Evolutionary conservation across 2,329 filamentous ascomycete species (phyloP).

Genomic region (Diaporthe humulicola): DNA sequence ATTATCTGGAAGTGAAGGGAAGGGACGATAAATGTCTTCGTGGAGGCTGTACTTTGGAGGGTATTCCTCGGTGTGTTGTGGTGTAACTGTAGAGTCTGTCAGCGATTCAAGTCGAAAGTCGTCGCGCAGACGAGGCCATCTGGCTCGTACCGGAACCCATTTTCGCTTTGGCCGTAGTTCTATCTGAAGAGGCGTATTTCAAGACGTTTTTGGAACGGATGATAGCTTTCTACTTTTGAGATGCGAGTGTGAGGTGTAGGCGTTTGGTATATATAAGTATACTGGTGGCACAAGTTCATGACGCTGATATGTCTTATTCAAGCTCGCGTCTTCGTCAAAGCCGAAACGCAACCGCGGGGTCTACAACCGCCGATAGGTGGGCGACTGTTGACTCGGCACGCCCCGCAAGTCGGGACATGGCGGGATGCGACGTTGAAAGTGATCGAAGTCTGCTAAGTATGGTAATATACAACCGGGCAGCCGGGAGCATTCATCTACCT

Average conservation of each 20-base stretch:
- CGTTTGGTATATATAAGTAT: too few relatives aligned
- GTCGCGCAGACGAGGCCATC: not conserved
- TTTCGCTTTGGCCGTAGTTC: not conserved
- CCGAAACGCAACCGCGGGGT: not conserved
- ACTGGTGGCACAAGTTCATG: not conserved
- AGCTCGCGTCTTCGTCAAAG: not conserved
- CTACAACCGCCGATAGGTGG: not conserved
- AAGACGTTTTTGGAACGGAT: not conserved
- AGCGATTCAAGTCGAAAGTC: not conserved
- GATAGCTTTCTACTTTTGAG: not conserved
- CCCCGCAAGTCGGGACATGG: constrained; percentile 5
- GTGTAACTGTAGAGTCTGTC: constrained; percentile 13
- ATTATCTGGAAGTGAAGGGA: constrained; percentile 35
- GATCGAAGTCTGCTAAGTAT: not conserved
- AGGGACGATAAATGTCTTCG: constrained; percentile 38
- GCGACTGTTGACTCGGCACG: not conserved
- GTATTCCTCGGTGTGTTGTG: constrained; percentile 16
- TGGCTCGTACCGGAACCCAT: constrained; percentile 37
- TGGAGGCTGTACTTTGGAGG: constrained; percentile 35
- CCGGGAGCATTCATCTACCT: not conserved
- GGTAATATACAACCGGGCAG: not conserved
- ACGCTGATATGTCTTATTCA: not conserved
- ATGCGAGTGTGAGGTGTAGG: not conserved
- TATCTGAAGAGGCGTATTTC: too few relatives aligned
- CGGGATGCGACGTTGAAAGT: constrained; percentile 1